Conservation (phyloP, 345 rosid species). For the Melaleuca alternifolia region DNA sequence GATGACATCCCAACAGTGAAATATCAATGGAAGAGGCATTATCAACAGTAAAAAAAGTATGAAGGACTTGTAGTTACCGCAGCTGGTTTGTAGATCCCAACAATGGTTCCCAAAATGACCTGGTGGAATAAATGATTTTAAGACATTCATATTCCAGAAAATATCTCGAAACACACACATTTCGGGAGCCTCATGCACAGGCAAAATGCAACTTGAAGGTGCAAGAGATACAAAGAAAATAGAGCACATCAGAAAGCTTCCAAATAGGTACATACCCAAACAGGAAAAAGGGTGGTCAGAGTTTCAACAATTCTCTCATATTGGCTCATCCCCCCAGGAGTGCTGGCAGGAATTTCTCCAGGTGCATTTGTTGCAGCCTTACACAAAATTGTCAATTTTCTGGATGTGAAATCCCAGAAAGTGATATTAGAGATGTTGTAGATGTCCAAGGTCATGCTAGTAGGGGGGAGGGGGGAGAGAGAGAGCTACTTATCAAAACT, state of each 20-base stretch:
- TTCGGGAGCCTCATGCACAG: background rate
- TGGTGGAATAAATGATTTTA: slow-evolving; percentile 6
- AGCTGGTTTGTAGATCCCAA: slow-evolving; percentile 88
- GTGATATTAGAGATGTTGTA: background rate
- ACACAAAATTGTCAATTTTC: slow-evolving; percentile 34
- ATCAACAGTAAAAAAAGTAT: background rate
- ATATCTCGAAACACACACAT: background rate
- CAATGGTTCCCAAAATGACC: slow-evolving; percentile 82
- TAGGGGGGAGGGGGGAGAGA: background rate
- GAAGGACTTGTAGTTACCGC: slow-evolving; percentile 37
- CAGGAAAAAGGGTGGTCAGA: slow-evolving; percentile 81
- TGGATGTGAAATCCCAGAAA: background rate
- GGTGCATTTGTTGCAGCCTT: slow-evolving; percentile 56
- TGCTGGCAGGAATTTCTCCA: slow-evolving; percentile 46
- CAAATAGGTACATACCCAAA: slow-evolving; percentile 49
- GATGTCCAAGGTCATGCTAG: background rate
- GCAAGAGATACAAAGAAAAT: background rate
- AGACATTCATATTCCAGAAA: background rate
- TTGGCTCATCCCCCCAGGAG: slow-evolving; percentile 42
- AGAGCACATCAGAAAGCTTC: background rate
- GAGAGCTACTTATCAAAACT: background rate
- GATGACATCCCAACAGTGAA: background rate
- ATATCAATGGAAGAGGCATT: background rate
- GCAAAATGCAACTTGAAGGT: background rate
- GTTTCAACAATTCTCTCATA: slow-evolving; percentile 79